These are phyloP conservation scores for Hericium erinaceus DNA, from an alignment of 768 basidiomycete species.

Conservation along the genomic window DNA sequence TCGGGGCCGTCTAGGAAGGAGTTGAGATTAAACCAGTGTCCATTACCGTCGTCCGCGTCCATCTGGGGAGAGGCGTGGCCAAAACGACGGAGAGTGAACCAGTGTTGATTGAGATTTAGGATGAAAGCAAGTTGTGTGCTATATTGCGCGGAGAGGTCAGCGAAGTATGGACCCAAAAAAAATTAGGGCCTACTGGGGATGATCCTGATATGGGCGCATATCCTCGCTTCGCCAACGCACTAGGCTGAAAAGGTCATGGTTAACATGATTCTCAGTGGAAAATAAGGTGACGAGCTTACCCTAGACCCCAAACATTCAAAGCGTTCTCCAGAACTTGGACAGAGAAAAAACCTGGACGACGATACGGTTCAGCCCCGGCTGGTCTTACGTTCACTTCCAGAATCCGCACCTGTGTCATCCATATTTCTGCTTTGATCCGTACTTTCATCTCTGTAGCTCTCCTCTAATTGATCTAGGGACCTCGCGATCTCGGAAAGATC, in stretches of 20 bases:
- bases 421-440: slow-evolving; percentile 59
- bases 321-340: slow-evolving; percentile 84
- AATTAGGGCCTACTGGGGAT: slow-evolving; percentile 55
- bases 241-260: slow-evolving; percentile 36
- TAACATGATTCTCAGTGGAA: not conserved
- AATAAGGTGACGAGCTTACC: slow-evolving; percentile 29
- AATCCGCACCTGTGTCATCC: slow-evolving; percentile 72
- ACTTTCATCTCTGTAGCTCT: slow-evolving; percentile 42
- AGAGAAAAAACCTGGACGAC: slow-evolving; percentile 72
- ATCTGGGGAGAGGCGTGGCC: slow-evolving; percentile 36
- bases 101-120: slow-evolving; percentile 78
- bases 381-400: too few species aligned
- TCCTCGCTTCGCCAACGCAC: slow-evolving; percentile 78
- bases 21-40: slow-evolving; percentile 87
- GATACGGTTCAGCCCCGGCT: not conserved
- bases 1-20: slow-evolving; percentile 63
- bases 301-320: slow-evolving; percentile 74
- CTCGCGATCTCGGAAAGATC: slow-evolving; percentile 70
- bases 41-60: slow-evolving; percentile 35
- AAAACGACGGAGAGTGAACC: slow-evolving; percentile 83
- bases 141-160: not conserved
- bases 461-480: slow-evolving; percentile 60
- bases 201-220: slow-evolving; percentile 67
- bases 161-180: not conserved
- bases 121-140: slow-evolving; percentile 84